Conservation (phyloP, 192 early-diverging fungal genomes). For the Coemansia reversa region DNA sequence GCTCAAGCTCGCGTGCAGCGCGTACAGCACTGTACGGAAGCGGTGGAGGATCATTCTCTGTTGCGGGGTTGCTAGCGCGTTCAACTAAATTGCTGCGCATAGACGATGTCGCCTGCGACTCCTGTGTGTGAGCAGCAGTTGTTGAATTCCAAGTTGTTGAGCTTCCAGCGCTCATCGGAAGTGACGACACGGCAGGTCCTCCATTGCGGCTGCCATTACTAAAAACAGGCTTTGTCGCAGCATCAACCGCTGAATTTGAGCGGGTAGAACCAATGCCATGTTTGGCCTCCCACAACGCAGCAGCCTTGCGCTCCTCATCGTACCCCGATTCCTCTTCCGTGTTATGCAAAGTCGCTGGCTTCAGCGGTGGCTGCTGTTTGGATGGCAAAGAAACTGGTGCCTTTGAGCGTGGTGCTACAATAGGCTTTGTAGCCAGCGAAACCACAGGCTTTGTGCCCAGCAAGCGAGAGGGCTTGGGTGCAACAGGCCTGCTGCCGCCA, state of each 20-base stretch:
- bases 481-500: not conserved
- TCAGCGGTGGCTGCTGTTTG: not conserved
- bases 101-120: not conserved
- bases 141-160: not conserved
- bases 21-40: constrained; percentile 26
- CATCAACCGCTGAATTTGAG: not conserved
- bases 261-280: constrained; percentile 20
- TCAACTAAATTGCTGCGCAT: not conserved
- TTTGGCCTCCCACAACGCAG: constrained; percentile 27
- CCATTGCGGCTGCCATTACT: constrained; percentile 2
- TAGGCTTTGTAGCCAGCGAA: constrained; percentile 8
- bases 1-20: constrained; percentile 1
- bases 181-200: not conserved
- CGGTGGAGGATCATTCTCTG: constrained; percentile 27
- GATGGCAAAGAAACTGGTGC: not conserved
- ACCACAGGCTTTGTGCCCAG: constrained; percentile 13
- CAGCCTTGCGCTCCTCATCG: constrained; percentile 28
- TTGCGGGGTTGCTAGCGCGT: constrained; percentile 18
- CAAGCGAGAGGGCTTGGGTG: not conserved
- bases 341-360: not conserved
- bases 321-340: constrained; percentile 5
- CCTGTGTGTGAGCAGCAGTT: not conserved
- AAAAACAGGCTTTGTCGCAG: not conserved
- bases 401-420: constrained; percentile 7
- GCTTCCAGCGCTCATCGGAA: not conserved